A percentile compares a stretch with the other conserved stretches of the same genome.
Conservation (phyloP, 2,329 filamentous ascomycete genomes). For the Biscogniauxia sp. region DNA sequence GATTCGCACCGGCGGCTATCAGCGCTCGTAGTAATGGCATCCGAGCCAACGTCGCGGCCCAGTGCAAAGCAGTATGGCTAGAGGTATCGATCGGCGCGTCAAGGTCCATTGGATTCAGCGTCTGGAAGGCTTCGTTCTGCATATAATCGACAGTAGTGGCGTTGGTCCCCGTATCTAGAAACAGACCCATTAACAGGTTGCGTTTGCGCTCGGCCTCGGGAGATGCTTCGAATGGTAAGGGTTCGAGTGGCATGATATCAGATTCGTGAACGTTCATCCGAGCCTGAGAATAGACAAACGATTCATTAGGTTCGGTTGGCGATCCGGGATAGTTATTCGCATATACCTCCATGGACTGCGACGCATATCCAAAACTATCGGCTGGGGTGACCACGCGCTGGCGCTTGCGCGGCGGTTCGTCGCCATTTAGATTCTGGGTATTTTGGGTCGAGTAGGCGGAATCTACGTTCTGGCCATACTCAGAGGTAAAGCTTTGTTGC, state of each 20-base stretch:
- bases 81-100: constrained; percentile 91
- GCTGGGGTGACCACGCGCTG: constrained; percentile 58
- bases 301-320: constrained; percentile 77
- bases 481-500: constrained; percentile 78
- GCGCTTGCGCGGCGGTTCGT: constrained; percentile 81
- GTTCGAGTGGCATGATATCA: constrained; percentile 59
- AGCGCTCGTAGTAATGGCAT: constrained; percentile 78
- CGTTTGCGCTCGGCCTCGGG: constrained; percentile 76
- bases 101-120: constrained; percentile 74
- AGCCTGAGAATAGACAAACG: constrained; percentile 65
- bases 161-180: constrained; percentile 69
- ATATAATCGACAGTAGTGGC: constrained; percentile 56
- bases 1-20: constrained; percentile 80
- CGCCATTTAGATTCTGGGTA: constrained; percentile 49
- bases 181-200: constrained; percentile 76
- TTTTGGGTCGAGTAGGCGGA: constrained; percentile 65
- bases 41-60: constrained; percentile 90
- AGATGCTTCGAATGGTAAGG: constrained; percentile 59
- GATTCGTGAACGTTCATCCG: constrained; percentile 48
- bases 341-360: constrained; percentile 46
- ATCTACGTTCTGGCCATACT: constrained; percentile 72
- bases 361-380: constrained; percentile 54
- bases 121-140: constrained; percentile 73
- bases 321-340: constrained; percentile 61
- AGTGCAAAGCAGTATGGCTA: constrained; percentile 88